phyloP scores from a whole-genome alignment of 441 rosid genomes.

The Aquilaria agallochum region DNA sequence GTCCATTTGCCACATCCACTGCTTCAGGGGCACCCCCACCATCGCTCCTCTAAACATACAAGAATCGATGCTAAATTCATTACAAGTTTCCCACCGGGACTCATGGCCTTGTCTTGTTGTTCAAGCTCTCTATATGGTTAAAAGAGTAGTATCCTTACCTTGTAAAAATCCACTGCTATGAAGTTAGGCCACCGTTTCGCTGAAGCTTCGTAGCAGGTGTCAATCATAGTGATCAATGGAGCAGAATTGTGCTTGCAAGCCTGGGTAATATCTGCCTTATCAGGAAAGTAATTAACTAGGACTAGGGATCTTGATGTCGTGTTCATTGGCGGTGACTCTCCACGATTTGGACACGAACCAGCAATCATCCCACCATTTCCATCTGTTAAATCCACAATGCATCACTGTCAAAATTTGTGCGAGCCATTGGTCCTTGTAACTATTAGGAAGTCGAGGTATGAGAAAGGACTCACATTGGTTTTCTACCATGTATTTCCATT shows the following conservation, averaged over 20 bases:
- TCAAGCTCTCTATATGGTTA: neutral
- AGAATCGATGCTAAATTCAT: neutral
- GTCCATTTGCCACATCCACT: slow-evolving; percentile 41
- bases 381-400: slow-evolving; percentile 28
- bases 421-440: neutral
- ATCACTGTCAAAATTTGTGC: neutral
- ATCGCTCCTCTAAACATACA: slow-evolving; percentile 46
- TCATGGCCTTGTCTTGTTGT: neutral
- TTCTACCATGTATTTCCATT: slow-evolving; percentile 62
- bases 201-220: slow-evolving; percentile 43
- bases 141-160: slow-evolving; percentile 22
- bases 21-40: slow-evolving; percentile 63
- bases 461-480: slow-evolving; percentile 53
- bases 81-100: neutral
- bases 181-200: slow-evolving; percentile 68
- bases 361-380: slow-evolving; percentile 55
- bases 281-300: slow-evolving; percentile 55
- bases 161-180: slow-evolving; percentile 68
- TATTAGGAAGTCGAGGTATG: neutral
- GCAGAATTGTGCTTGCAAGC: slow-evolving; percentile 67
- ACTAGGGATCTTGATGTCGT: slow-evolving; percentile 47
- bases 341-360: slow-evolving; percentile 54
- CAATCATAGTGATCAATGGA: slow-evolving; percentile 39
- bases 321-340: slow-evolving; percentile 45
- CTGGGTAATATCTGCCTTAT: slow-evolving; percentile 26